Conservation (phyloP, 1,284 basidiomycete genomes). For the Schizophyllum commune region DNA sequence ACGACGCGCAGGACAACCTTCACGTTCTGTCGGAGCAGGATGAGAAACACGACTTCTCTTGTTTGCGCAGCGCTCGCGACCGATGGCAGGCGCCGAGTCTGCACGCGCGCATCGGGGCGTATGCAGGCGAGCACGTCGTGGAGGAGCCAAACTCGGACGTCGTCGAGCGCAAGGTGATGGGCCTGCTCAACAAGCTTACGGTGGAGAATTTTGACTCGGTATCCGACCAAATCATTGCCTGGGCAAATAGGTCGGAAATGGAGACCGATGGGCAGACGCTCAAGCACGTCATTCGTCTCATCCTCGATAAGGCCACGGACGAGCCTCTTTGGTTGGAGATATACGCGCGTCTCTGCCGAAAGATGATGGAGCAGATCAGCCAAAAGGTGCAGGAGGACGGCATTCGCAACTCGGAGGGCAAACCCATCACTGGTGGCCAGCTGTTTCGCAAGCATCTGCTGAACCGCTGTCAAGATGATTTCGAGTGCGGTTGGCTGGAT, state of each 20-base stretch:
- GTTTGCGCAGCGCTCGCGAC: too few relatives aligned
- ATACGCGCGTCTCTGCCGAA: constrained; percentile 90
- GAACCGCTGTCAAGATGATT: constrained; percentile 90
- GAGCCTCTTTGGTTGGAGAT: constrained; percentile 93
- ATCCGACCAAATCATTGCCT: constrained; percentile 85
- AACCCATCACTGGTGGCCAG: constrained; percentile 79
- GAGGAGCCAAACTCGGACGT: constrained; percentile 18
- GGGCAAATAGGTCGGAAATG: constrained; percentile 87
- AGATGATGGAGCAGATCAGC: constrained; percentile 87
- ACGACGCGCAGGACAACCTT: too few relatives aligned
- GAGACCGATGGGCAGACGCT: constrained; percentile 91
- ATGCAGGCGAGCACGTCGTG: not conserved
- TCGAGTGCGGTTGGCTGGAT: constrained; percentile 81
- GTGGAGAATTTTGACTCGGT: constrained; percentile 96
- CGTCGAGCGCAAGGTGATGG: constrained; percentile 91
- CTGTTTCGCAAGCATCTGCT: constrained; percentile 90
- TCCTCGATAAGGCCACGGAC: constrained; percentile 95
- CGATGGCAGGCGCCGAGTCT: too few relatives aligned
- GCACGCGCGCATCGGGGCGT: too few relatives aligned
- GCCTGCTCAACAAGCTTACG: constrained; percentile 91
- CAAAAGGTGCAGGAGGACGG: constrained; percentile 80
- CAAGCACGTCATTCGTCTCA: constrained; percentile 89
- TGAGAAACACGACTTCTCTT: too few relatives aligned
- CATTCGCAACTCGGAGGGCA: constrained; percentile 68
- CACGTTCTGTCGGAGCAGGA: too few relatives aligned